Evolutionary conservation across 805 yeast species (phyloP).

Genomic region (Aciculoconidium aculeatum): DNA sequence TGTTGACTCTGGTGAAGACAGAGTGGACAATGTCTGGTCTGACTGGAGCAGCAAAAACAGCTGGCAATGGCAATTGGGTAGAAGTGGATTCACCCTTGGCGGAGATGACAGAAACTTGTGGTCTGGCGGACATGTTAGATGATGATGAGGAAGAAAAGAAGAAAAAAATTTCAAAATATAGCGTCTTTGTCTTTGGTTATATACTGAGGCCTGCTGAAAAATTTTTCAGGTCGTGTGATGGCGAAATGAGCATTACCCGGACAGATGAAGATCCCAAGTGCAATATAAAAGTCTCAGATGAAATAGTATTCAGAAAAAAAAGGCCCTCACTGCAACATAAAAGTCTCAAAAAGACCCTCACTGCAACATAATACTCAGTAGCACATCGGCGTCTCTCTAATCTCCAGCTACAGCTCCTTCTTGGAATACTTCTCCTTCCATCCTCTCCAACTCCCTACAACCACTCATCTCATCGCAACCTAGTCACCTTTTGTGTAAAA

Average conservation of each 20-base stretch:
- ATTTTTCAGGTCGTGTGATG: slow-evolving; percentile 10
- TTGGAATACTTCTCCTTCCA: no score
- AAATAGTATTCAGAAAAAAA: no score
- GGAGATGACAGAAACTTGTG: slow-evolving; percentile 94
- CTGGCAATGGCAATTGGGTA: slow-evolving; percentile 88
- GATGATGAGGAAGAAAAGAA: slow-evolving; percentile 15
- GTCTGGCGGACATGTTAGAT: slow-evolving; percentile 59
- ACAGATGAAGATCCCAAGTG: no score
- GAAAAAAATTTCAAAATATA: slow-evolving; percentile 9
- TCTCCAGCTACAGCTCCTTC: no score
- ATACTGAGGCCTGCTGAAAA: slow-evolving; percentile 11
- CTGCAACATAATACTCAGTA: no score
- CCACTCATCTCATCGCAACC: no score
- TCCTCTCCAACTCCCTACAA: neutral
- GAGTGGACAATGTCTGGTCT: slow-evolving; percentile 99
- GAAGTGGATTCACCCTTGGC: slow-evolving; percentile 82
- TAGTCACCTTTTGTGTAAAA: no score
- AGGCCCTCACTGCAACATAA: no score
- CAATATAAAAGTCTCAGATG: no score
- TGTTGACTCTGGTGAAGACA: slow-evolving; percentile 96
- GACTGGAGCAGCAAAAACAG: slow-evolving; percentile 99
- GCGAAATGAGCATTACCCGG: slow-evolving; percentile 8
- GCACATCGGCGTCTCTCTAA: no score
- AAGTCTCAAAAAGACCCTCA: neutral
- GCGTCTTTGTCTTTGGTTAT: slow-evolving; percentile 8